Base-by-base conservation (phyloP, 1,139 yeast genomes). In the Diutina rugosa region DNA sequence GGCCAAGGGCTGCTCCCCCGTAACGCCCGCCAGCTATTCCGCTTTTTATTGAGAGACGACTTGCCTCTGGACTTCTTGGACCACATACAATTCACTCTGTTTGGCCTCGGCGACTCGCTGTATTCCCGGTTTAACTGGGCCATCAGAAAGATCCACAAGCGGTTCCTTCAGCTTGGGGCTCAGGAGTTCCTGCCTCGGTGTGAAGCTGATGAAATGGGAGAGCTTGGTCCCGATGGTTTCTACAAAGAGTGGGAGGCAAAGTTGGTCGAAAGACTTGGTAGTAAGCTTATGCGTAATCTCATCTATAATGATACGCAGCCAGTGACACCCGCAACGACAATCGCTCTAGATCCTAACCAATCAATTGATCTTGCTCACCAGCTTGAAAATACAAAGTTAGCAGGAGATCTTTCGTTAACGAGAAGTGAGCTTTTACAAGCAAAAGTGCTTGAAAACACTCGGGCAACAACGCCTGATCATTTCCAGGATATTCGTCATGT, bases 1-100 rank as follows among this genome's bases (percentile, higher is more conserved):
- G 99, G 98, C 4, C 98, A 93, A 68, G 99, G 99, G 18, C 97
- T 87, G 61, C 69, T 93, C 41, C 99, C 99, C 0, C 69, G 87
- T 55, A 89, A 90, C 65, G 85, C 87, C 2, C 74, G 77, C 60
- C 77, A 76, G 57, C 81, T 91, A 60, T 87, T 96, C 95, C 77
- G 78, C 61, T 82, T 86, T 59, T 68, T 93, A 60, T 78, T 90
- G 59, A 80, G 81, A 64, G 81, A 78, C 65, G 84, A 82, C 61
- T 77, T 93, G 8, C 93, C 96, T 0, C 51, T 62, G 1, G 82
- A 82, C 63, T 71, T 90, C 53, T 72, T 91, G 51, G 77, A 78
- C 58, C 89, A 85, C 64, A 64, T 89, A 14, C 67, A 73, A 38
- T 76, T 90, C 61, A 81, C 93, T 3, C 78, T 90, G 2, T 85